phyloP scores from a whole-genome alignment of 108 stramenopile species.

The Cylindrotheca fusiformis region DNA sequence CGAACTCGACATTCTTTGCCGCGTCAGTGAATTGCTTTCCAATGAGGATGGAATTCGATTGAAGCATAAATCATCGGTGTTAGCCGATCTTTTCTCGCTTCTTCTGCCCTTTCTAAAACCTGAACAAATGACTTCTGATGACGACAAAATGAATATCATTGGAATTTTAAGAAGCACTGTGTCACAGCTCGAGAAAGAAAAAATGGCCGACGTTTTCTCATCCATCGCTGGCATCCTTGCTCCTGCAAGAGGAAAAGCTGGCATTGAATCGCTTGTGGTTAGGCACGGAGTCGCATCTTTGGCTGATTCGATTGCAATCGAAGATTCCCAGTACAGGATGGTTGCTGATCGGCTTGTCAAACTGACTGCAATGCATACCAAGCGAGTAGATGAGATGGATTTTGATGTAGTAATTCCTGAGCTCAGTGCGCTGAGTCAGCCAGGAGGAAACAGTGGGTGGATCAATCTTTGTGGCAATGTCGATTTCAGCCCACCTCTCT shows the following conservation, averaged over 20 bases:
- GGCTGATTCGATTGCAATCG: constrained; percentile 3
- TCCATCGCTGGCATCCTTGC: constrained; percentile 54
- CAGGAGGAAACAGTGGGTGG: constrained; percentile 36
- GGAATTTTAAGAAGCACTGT: constrained; percentile 57
- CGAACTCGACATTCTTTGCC: constrained; percentile 68
- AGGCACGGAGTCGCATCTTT: constrained; percentile 36
- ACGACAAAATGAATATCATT: constrained; percentile 62
- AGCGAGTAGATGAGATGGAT: constrained; percentile 78
- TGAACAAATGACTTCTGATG: constrained; percentile 37
- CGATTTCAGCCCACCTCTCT: constrained; percentile 28
- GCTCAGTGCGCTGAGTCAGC: constrained; percentile 49
- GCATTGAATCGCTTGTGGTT: constrained; percentile 44
- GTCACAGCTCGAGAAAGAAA: constrained; percentile 34
- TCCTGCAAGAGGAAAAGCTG: constrained; percentile 57
- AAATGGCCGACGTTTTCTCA: constrained; percentile 37
- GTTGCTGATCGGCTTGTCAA: constrained; percentile 40
- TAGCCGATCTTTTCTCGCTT: constrained; percentile 53
- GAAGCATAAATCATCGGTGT: constrained; percentile 5
- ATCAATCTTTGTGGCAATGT: constrained; percentile 22
- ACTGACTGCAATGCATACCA: constrained; percentile 50
- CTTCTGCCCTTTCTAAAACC: constrained; percentile 68
- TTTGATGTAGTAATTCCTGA: constrained; percentile 71
- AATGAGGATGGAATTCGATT: constrained; percentile 12
- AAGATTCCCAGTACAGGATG: constrained; percentile 11
- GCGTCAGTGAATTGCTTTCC: constrained; percentile 61